Base-by-base conservation (phyloP, 306 rosid species). In the Lotus japonicus region DNA sequence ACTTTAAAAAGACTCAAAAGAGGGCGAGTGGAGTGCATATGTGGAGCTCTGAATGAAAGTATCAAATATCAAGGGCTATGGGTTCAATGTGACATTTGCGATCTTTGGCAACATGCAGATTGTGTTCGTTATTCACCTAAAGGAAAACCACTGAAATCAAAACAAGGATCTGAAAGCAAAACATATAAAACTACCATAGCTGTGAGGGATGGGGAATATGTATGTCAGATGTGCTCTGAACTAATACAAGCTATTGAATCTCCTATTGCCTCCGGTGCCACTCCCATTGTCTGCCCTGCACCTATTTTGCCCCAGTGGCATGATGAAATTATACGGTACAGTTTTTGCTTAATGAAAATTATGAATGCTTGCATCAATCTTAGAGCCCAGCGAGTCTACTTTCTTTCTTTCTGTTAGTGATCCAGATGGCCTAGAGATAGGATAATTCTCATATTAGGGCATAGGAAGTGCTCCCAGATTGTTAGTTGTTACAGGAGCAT, bases 31-130 rank as follows among this genome's bases (percentile, higher is more conserved):
- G 97, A 92, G 81, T 92, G 97, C 57, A 51, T 75, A 42, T 92
- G 97, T 77, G 97, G 97, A 71, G 87, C 96, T 82, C 97, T 92
- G 62, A 90, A 87, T 18, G 98, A 92, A 72, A 83, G 76, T 79
- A 58, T 15, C 58, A 82, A 77, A 80, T 90, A 90, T 83, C 79
- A 75, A 71, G 97, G 98, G 71, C 50, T 94, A 63, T 94, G 98
- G 98, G 98, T 94, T 74, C 98, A 90, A 76, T 94, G 98, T 49
- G 98, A 94, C 82, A 70, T 80, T 38, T 94, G 98, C 80, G 95
- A 88, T 81, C 96, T 97, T 17, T 94, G 98, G 98, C 98, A 94
- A 79, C 97, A 94, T 77, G 98, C 95, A 18, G 89, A 82, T 54
- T 94, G 98, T 78, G 96, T 94, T 75, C 97, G 95, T 65, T 94